A percentile compares a stretch with the other conserved stretches of the same genome.
These are phyloP conservation scores for Saccharomyces eubayanus DNA, from an alignment of 805 yeast species.

Conservation along the genomic window DNA sequence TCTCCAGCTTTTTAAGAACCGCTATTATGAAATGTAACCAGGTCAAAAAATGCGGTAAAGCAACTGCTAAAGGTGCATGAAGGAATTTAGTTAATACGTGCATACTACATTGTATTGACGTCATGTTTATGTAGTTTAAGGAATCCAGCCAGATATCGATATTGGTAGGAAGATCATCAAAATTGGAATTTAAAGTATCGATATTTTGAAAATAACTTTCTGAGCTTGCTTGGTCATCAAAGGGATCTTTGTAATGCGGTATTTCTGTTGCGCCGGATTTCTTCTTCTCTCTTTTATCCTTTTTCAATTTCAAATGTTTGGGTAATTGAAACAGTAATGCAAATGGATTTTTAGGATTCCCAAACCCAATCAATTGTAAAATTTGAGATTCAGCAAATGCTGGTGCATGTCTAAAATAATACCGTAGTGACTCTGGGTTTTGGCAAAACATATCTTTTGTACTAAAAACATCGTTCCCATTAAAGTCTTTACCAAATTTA, in stretches of 20 bases:
- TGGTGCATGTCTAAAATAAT: slow-evolving; percentile 71
- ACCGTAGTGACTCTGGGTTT: slow-evolving; percentile 37
- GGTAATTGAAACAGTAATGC: slow-evolving; percentile 67
- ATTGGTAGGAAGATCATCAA: slow-evolving; percentile 17
- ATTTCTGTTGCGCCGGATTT: slow-evolving; percentile 15
- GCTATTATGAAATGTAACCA: slow-evolving; percentile 69
- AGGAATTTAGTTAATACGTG: slow-evolving; percentile 58
- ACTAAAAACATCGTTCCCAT: slow-evolving; percentile 55
- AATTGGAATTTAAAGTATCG: slow-evolving; percentile 20
- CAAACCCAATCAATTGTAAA: slow-evolving; percentile 68
- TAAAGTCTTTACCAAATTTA: slow-evolving; percentile 54
- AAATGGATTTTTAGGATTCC: slow-evolving; percentile 67
- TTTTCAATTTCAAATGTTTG: slow-evolving; percentile 61
- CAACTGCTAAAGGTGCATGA: slow-evolving; percentile 57
- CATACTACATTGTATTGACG: slow-evolving; percentile 61
- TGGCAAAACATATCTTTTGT: slow-evolving; percentile 34
- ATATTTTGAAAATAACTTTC: slow-evolving; percentile 21
- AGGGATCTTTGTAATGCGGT: not conserved
- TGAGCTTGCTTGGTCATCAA: not conserved
- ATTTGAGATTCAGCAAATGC: slow-evolving; percentile 70
- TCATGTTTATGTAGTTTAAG: slow-evolving; percentile 48
- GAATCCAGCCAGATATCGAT: slow-evolving; percentile 45
- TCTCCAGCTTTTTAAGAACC: slow-evolving; percentile 46
- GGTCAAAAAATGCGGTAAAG: slow-evolving; percentile 65
- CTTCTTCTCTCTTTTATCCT: slow-evolving; percentile 61